Evolutionary conservation across 129 eudicot genomes (phyloP).

Genomic region (sunflower (Helianthus annuus)): DNA sequence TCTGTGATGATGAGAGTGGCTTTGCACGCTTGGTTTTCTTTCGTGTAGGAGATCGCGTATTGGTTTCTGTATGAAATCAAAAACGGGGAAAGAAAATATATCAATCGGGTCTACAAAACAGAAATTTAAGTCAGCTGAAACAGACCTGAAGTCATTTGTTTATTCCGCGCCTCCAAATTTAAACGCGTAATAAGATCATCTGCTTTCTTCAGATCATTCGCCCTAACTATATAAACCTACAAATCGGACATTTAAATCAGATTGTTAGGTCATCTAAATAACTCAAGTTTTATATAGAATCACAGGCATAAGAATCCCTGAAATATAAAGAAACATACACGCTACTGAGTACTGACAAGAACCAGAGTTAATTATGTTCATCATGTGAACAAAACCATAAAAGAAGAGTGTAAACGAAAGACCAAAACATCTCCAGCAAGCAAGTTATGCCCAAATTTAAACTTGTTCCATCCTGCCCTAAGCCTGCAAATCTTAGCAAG

Average conservation of each 20-base stretch:
- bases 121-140: conserved; percentile 2
- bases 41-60: conserved; percentile 10
- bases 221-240: conserved; percentile 56
- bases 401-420: conserved; percentile 42
- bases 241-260: conserved; percentile 7
- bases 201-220: conserved; percentile 28
- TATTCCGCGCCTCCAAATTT: conserved; percentile 26
- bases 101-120: neutral
- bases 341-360: neutral
- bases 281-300: neutral
- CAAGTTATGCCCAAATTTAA: conserved; percentile 59
- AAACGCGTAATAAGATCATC: conserved; percentile 44
- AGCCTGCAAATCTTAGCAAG: conserved; percentile 50
- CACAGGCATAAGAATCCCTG: conserved; percentile 4
- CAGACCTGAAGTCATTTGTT: conserved; percentile 18
- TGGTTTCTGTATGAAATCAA: neutral
- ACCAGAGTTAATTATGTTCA: conserved; percentile 1
- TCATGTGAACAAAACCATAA: conserved; percentile 15
- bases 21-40: conserved; percentile 24
- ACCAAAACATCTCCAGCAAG: conserved; percentile 74
- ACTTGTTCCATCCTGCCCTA: conserved; percentile 87
- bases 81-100: neutral
- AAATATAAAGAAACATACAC: neutral
- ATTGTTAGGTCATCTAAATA: neutral
- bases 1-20: conserved; percentile 1